Evolutionary conservation across 345 rosid genomes (phyloP), one percentile per base, ranked within the genome.

Genomic region (Salix suchowensis): DNA sequence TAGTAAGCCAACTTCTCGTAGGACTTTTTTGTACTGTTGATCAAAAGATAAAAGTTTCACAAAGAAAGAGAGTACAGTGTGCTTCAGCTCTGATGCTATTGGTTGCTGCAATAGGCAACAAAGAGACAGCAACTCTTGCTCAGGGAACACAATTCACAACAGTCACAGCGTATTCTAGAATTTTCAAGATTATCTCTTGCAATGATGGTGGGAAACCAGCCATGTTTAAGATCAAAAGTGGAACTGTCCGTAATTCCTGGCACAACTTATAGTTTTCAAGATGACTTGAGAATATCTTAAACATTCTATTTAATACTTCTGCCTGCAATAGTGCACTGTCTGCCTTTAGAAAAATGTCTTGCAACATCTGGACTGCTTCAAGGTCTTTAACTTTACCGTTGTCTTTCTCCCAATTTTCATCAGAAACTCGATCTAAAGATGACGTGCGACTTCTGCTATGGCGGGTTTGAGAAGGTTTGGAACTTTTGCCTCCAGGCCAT

Each of bases 141-240:
- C 99, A 39, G 99, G 99, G 99, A 76, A 96, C 90, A 81, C 99
- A 96, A 85, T 91, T 96, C 82, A 92, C 97, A 74, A 96, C 97
- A 37, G 99, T 96, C 75, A 96, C 99, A 74, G 99, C 98, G 82
- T 94, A 94, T 78, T 94, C 98, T 83, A 96, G 98, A 85, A 96
- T 96, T 87, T 96, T 96, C 85, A 96, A 86, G 74, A 96, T 92
- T 81, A 89, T 92, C 75, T 92, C 97, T 87, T 92, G 99, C 89
- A 96, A 85, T 28, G 97, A 87, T 79, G 91, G 77, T 77, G 98
- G 97, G 77, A 96, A 96, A 76, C 90, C 94, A 73, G 92, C 92
- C 99, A 96, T 96, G 77, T 96, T 96, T 76, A 94, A 89, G 84
- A 96, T 91, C 55, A 96, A 87, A 79, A 96, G 96, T 55, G 99